These are phyloP conservation scores for Sporobolomyces phaffii DNA, from an alignment of 768 basidiomycete species.

Conservation along the genomic window DNA sequence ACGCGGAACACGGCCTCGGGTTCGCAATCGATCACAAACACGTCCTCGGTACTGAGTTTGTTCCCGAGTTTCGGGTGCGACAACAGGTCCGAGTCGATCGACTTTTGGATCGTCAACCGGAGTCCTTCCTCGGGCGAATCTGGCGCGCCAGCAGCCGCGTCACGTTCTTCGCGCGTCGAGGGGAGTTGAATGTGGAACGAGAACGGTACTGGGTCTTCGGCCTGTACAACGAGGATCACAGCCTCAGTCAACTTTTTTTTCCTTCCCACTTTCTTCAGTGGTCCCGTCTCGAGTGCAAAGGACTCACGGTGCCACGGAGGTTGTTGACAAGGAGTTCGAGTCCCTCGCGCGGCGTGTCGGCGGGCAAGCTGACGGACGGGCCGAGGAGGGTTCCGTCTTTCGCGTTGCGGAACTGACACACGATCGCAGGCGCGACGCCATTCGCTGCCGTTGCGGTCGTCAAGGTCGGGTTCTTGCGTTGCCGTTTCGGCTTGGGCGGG, in stretches of 20 bases:
- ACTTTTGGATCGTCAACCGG: slow-evolving; percentile 67
- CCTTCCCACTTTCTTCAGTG: slow-evolving; percentile 8
- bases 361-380: slow-evolving; percentile 80
- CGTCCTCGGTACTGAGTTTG: slow-evolving; percentile 71
- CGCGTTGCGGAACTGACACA: slow-evolving; percentile 88
- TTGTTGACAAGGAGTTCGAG: slow-evolving; percentile 86
- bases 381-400: slow-evolving; percentile 75
- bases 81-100: slow-evolving; percentile 64
- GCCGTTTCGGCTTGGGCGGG: slow-evolving; percentile 40
- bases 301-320: slow-evolving; percentile 65
- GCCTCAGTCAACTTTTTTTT: slow-evolving; percentile 3
- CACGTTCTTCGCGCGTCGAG: slow-evolving; percentile 43
- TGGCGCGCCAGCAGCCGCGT: not conserved
- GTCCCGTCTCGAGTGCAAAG: slow-evolving; percentile 19
- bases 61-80: slow-evolving; percentile 51
- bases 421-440: slow-evolving; percentile 58
- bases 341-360: slow-evolving; percentile 74
- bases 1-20: slow-evolving; percentile 95
- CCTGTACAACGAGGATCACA: not conserved
- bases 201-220: slow-evolving; percentile 84
- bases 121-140: slow-evolving; percentile 41
- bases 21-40: slow-evolving; percentile 79
- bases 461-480: slow-evolving; percentile 4
- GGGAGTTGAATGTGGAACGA: slow-evolving; percentile 78
- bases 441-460: slow-evolving; percentile 11